Evolutionary conservation across 106 monocot genomes (phyloP), one percentile per base, ranked within the genome.

Genomic region (Phalaenopsis equestris): DNA sequence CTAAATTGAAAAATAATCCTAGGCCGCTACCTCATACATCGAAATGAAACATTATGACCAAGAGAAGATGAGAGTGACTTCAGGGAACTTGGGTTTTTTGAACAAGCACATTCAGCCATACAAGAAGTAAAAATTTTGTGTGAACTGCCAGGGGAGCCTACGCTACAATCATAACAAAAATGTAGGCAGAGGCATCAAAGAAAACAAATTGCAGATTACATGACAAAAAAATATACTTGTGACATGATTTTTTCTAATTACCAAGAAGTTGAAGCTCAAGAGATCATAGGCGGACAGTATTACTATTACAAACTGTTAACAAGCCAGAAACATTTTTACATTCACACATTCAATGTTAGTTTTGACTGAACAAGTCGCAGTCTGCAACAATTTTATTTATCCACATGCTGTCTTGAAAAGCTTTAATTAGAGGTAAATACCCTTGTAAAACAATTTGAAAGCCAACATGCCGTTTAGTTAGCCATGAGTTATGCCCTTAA

Each of bases 321-420:
- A 64, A 64, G 19, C 0, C 7, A 23, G 1, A 65, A 23, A 21
- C 23, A 65, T 65, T 65, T 65, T 65, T 23, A 23, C 3, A 23
- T 23, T 19, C 17, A 19, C n/a, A 19, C 30, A 21, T 61, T 19
- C 61, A 61, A 18, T 3, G 61, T 19, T 21, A 6, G n/a, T 19
- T 61, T 61, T 19, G 61, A 61, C 61, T 58, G n/a, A n/a, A n/a
- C n/a, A 58, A 58, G 36, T 68, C 37, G 68, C 72, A 72, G 41
- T 12, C 36, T 39, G 72, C 4, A 72, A 41, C 6, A 38, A 72
- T 70, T 68, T 37, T 73, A 73, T 36, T 68, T 38, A 36, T 17
- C 42, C 42, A 73, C 16, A 73, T 12, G 24, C 1, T 19, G 74
- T 6, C 74, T 42, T 42, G n/a, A 74, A 73, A 30, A 42, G 16